phyloP scores from a whole-genome alignment of 371 early-diverging fungal species.

The Dipsacomyces acuminosporus region DNA sequence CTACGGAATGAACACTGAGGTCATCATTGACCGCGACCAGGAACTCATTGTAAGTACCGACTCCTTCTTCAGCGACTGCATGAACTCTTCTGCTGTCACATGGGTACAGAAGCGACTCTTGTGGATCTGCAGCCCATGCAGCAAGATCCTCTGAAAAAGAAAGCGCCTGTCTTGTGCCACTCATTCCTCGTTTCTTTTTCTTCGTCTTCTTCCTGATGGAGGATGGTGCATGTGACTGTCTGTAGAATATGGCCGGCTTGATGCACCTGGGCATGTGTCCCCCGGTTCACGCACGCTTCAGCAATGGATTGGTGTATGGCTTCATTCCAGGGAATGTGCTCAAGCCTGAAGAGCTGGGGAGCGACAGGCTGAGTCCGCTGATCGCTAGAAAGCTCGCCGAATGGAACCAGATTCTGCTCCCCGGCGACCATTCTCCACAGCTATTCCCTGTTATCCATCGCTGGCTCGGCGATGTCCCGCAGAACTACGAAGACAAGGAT shows the following conservation, averaged over 20 bases:
- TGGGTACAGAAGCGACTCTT: too few relatives aligned
- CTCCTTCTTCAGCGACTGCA: too few relatives aligned
- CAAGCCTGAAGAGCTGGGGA: constrained; percentile 64
- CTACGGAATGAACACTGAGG: constrained; percentile 81
- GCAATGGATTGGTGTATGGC: constrained; percentile 88
- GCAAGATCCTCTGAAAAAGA: too few relatives aligned
- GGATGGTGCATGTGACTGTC: not conserved
- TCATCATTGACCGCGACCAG: constrained; percentile 83
- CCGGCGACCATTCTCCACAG: constrained; percentile 52
- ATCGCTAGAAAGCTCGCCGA: constrained; percentile 74
- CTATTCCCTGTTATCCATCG: constrained; percentile 72
- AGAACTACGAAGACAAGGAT: constrained; percentile 53
- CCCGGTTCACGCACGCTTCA: constrained; percentile 79
- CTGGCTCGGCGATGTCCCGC: constrained; percentile 79
- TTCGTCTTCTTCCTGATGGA: too few relatives aligned
- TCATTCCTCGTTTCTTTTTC: too few relatives aligned
- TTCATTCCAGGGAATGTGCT: constrained; percentile 73
- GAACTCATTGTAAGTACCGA: constrained; percentile 72
- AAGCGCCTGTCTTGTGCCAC: too few relatives aligned
- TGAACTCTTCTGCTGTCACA: too few relatives aligned
- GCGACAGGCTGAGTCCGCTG: constrained; percentile 62
- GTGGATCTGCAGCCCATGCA: too few relatives aligned
- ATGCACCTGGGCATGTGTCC: constrained; percentile 68
- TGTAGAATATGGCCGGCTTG: constrained; percentile 76
- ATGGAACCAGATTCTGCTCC: constrained; percentile 73